Conservation (phyloP, 2,329 filamentous ascomycete genomes). For the Neopestalotiopsis sp. region DNA sequence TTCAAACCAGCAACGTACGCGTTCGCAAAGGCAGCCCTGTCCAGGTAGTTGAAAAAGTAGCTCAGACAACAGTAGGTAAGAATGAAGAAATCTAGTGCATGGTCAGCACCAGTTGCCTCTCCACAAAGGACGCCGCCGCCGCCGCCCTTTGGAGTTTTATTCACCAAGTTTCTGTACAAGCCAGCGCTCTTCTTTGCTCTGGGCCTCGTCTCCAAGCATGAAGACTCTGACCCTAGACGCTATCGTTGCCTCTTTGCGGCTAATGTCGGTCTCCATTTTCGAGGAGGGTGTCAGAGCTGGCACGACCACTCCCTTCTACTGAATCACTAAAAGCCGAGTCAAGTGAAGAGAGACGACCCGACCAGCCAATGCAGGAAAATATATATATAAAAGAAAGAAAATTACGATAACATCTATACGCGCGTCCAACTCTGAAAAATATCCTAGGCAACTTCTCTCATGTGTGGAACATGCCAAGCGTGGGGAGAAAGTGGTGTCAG, state of each 20-base stretch:
- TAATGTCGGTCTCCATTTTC: not conserved
- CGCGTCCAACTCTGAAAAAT: not conserved
- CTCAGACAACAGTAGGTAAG: constrained; percentile 41
- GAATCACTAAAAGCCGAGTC: too few species aligned
- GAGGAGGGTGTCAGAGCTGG: not conserved
- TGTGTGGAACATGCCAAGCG: constrained; percentile 9
- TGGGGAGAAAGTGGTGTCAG: constrained; percentile 9
- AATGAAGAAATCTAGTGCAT: constrained; percentile 36
- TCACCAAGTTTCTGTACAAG: constrained; percentile 36
- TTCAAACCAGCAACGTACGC: constrained; percentile 47
- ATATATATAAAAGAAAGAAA: not conserved
- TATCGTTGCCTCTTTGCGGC: constrained; percentile 1
- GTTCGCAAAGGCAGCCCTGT: constrained; percentile 48
- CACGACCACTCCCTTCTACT: too few species aligned
- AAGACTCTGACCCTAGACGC: constrained; percentile 4
- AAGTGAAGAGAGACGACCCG: too few species aligned
- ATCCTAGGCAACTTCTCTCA: not conserved
- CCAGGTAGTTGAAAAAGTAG: constrained; percentile 45
- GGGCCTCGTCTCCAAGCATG: constrained; percentile 18
- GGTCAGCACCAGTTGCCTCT: not conserved
- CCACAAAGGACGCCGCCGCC: not conserved
- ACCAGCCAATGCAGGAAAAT: too few species aligned
- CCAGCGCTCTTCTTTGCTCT: constrained; percentile 29
- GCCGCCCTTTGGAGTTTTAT: not conserved
- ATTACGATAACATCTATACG: not conserved